A percentile compares a stretch with the other conserved stretches of the same genome.
Conservation (phyloP, 1,284 basidiomycete species). For the Naganishia sp. region DNA sequence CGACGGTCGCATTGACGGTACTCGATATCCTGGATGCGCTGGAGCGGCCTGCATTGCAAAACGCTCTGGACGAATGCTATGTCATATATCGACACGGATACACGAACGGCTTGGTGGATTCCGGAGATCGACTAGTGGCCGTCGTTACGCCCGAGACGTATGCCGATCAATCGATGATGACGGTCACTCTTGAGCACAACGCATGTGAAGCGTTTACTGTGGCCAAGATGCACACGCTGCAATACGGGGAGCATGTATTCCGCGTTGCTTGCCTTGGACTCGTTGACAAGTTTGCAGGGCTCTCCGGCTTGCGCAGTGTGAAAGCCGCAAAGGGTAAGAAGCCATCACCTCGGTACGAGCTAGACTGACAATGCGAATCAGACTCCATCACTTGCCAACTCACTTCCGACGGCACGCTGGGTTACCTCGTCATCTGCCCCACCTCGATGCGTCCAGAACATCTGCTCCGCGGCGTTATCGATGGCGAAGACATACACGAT, state of each 20-base stretch:
- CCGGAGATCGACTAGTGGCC: constrained; percentile 34
- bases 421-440: not conserved
- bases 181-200: constrained; percentile 5
- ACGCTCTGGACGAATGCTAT: not conserved
- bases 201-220: constrained; percentile 18
- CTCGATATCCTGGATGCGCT: constrained; percentile 37
- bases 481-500: not conserved
- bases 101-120: constrained; percentile 30
- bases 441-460: not conserved
- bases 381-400: constrained; percentile 1
- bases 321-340: constrained; percentile 6
- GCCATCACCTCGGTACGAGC: not conserved
- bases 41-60: constrained; percentile 27
- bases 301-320: constrained; percentile 30
- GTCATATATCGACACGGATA: constrained; percentile 4
- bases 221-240: not conserved
- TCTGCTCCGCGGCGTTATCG: not conserved
- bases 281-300: constrained; percentile 38
- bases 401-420: constrained; percentile 2
- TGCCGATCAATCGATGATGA: not conserved
- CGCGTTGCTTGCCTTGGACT: constrained; percentile 39
- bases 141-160: constrained; percentile 22
- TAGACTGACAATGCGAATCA: not conserved
- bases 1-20: constrained; percentile 31
- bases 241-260: not conserved